These are phyloP conservation scores for Chytriomyces confervae DNA, from an alignment of 192 early-diverging fungal species.

Conservation along the genomic window DNA sequence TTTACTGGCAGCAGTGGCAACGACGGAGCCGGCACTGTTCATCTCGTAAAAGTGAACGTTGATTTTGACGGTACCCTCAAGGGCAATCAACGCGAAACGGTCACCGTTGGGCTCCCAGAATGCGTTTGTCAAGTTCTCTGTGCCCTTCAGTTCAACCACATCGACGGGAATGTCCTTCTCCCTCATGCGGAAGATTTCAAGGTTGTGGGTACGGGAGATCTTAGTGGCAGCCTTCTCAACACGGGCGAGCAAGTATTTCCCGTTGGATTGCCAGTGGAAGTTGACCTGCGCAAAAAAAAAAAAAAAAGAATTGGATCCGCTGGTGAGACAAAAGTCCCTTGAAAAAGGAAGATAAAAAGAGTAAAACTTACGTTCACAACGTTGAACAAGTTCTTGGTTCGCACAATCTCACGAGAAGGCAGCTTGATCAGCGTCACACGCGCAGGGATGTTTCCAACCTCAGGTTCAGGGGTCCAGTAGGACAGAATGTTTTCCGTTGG, in stretches of 20 bases:
- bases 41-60: conserved; percentile 84
- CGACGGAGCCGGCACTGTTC: conserved; percentile 30
- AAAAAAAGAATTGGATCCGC: neutral
- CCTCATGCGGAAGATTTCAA: conserved; percentile 92
- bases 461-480: conserved; percentile 91
- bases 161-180: conserved; percentile 98
- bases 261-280: conserved; percentile 89
- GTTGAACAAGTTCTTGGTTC: conserved; percentile 98
- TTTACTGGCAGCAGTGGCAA: conserved; percentile 37
- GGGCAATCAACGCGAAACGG: conserved; percentile 88
- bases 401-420: conserved; percentile 83
- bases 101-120: conserved; percentile 95
- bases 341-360: conserved; percentile 12
- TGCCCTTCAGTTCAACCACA: conserved; percentile 82
- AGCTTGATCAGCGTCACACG: conserved; percentile 89
- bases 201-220: conserved; percentile 83
- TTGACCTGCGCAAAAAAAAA: conserved; percentile 58
- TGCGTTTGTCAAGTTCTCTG: conserved; percentile 78
- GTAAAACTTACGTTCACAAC: conserved; percentile 67
- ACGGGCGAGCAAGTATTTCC: conserved; percentile 89
- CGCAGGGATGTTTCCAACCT: conserved; percentile 93
- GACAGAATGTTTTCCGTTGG: conserved; percentile 71
- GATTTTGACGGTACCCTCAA: conserved; percentile 65
- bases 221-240: conserved; percentile 95
- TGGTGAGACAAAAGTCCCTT: neutral